Percentiles rank a stretch among this genome's conserved stretches.
Conservation (phyloP, 768 basidiomycete genomes). For the Ramaria rubella region DNA sequence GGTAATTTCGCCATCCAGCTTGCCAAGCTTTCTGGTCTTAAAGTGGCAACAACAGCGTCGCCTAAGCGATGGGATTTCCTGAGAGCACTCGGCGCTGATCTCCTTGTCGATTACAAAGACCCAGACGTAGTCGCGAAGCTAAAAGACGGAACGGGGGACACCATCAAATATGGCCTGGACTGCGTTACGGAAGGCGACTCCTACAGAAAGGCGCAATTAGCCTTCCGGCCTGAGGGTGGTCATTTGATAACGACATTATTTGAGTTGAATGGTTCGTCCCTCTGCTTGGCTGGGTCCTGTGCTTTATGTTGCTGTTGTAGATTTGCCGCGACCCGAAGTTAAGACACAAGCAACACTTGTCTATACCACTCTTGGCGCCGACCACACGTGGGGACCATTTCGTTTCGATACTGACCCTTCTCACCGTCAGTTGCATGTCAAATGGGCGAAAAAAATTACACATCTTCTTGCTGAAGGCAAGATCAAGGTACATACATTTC, state of each 20-base stretch:
- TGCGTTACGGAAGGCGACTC: not conserved
- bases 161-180: not conserved
- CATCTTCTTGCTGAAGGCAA: not conserved
- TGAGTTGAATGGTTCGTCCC: not conserved
- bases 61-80: slow-evolving; percentile 31
- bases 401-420: not conserved
- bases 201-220: not conserved
- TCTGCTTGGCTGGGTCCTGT: no score
- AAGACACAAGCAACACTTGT: not conserved
- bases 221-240: not conserved
- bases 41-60: slow-evolving; percentile 40
- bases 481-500: not conserved
- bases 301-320: not conserved
- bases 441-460: not conserved
- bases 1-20: slow-evolving; percentile 35
- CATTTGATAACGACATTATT: not conserved
- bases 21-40: slow-evolving; percentile 35
- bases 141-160: not conserved
- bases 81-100: slow-evolving; percentile 36
- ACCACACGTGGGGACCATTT: not conserved
- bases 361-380: not conserved
- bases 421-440: not conserved
- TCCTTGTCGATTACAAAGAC: slow-evolving; percentile 29
- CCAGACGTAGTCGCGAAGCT: not conserved
- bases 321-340: not conserved